A percentile compares a stretch with the other conserved stretches of the same genome.
Conservation (phyloP, 2,329 filamentous ascomycete genomes). For the Diplocarpon rosae region DNA sequence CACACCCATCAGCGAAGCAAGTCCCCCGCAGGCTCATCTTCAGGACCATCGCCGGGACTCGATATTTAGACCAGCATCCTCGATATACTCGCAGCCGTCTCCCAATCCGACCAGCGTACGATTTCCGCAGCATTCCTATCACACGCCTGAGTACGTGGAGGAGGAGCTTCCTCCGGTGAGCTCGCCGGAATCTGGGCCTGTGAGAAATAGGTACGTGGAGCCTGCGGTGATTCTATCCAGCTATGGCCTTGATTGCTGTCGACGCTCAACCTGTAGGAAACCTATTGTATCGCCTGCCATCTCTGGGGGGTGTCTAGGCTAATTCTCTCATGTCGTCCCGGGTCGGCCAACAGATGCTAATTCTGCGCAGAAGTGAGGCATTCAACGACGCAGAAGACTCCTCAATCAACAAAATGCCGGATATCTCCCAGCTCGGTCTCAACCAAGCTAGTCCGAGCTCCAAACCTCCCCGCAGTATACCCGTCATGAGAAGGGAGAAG, state of each 20-base stretch:
- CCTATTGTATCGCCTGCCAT: too few species aligned
- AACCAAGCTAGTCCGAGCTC: constrained; percentile 6
- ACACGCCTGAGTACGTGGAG: constrained; percentile 13
- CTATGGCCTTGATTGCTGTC: constrained; percentile 11
- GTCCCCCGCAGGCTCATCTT: constrained; percentile 6
- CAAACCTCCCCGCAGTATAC: constrained; percentile 23
- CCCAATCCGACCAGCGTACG: constrained; percentile 24
- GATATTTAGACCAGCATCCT: constrained; percentile 42
- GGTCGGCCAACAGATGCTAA: constrained; percentile 4
- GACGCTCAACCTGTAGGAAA: background rate
- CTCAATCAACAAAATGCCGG: constrained; percentile 29
- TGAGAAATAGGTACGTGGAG: constrained; percentile 19
- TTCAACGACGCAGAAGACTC: constrained; percentile 28
- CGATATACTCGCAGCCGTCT: constrained; percentile 49
- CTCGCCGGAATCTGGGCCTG: constrained; percentile 27
- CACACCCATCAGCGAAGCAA: constrained; percentile 13
- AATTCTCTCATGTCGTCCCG: background rate
- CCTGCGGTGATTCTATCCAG: constrained; percentile 8
- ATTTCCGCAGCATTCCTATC: constrained; percentile 25
- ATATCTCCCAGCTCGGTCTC: constrained; percentile 17
- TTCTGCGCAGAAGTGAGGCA: constrained; percentile 13
- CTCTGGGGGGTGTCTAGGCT: too few species aligned
- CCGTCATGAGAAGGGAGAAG: constrained; percentile 25
- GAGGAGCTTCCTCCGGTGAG: constrained; percentile 35
- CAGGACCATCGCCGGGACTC: constrained; percentile 15